phyloP scores from a whole-genome alignment of 768 basidiomycete genomes.

The Tephrocybe sp. region DNA sequence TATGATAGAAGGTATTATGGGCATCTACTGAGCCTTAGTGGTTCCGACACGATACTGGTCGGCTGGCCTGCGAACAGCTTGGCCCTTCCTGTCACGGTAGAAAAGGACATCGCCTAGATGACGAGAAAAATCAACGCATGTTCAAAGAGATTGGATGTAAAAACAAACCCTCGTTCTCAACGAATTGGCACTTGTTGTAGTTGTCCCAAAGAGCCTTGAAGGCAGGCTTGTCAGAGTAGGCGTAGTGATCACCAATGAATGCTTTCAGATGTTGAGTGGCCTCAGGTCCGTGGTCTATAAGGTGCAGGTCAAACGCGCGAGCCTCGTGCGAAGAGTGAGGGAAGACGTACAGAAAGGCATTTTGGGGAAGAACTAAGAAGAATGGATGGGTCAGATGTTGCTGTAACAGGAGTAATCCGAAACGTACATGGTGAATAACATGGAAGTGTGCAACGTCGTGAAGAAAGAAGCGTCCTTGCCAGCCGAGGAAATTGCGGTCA shows the following conservation, averaged over 20 bases:
- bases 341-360: slow-evolving; percentile 54
- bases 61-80: slow-evolving; percentile 34
- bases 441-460: slow-evolving; percentile 65
- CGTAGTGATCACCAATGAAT: slow-evolving; percentile 53
- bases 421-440: slow-evolving; percentile 56
- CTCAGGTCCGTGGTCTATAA: slow-evolving; percentile 48
- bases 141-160: neutral
- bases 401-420: neutral
- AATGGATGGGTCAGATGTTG: neutral
- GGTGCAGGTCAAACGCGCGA: neutral
- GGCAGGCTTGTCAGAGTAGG: slow-evolving; percentile 35
- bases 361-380: slow-evolving; percentile 54
- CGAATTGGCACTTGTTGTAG: slow-evolving; percentile 58
- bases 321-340: neutral
- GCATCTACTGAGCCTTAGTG: slow-evolving; percentile 6
- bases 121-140: neutral
- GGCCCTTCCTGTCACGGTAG: slow-evolving; percentile 43
- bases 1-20: neutral
- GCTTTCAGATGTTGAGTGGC: slow-evolving; percentile 49
- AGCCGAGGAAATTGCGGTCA: slow-evolving; percentile 58
- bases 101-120: slow-evolving; percentile 40
- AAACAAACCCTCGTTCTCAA: slow-evolving; percentile 51
- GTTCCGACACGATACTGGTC: slow-evolving; percentile 16
- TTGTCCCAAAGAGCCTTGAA: slow-evolving; percentile 52
- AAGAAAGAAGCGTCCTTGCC: slow-evolving; percentile 66